Conservation (phyloP, 352 stramenopile genomes). For the Globisporangium rhizosaccharum region DNA sequence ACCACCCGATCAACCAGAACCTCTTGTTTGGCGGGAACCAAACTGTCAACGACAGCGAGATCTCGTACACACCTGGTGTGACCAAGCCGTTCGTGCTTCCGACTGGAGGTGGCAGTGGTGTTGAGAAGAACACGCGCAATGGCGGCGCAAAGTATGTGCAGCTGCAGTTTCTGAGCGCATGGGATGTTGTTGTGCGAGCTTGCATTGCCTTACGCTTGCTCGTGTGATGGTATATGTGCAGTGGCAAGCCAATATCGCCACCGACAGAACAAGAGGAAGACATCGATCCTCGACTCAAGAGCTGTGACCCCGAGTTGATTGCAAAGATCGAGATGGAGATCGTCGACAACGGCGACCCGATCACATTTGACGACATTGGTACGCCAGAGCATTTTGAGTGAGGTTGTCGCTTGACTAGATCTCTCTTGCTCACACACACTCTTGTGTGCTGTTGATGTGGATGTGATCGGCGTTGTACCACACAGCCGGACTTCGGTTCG, state of each 20-base stretch:
- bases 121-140: constrained; percentile 17
- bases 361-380: constrained; percentile 98
- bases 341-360: constrained; percentile 87
- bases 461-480: not conserved
- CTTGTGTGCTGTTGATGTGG: not conserved
- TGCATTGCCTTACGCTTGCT: no score
- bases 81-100: constrained; percentile 77
- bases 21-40: constrained; percentile 42
- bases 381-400: not conserved
- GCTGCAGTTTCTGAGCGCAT: no score
- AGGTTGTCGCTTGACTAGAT: not conserved
- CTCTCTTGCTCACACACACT: no score
- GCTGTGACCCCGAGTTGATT: constrained; percentile 93
- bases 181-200: no score
- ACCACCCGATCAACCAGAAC: constrained; percentile 76
- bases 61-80: constrained; percentile 23
- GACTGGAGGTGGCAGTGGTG: constrained; percentile 24
- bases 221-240: not conserved
- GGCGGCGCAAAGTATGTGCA: constrained; percentile 5
- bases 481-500: constrained; percentile 92
- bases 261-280: constrained; percentile 58
- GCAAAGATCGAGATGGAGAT: constrained; percentile 98
- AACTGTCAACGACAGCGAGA: constrained; percentile 9
- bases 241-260: constrained; percentile 11
- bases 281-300: constrained; percentile 91